Evolutionary conservation across 2,329 filamentous ascomycete species (phyloP).

Genomic region (Arachnomyces sp.): DNA sequence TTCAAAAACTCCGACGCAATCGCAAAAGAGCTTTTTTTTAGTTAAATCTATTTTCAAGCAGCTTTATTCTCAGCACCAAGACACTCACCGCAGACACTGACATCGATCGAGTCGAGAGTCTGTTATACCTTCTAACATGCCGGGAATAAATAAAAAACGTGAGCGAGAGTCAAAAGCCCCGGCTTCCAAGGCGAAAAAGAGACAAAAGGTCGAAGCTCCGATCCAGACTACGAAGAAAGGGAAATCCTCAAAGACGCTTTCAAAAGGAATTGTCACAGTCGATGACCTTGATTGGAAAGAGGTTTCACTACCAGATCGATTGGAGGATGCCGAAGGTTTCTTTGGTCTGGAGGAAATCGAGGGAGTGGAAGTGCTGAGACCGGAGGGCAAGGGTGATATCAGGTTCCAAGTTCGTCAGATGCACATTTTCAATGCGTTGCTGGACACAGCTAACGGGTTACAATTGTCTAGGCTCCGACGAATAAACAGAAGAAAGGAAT

Average conservation of each 20-base stretch:
- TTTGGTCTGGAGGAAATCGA: constrained; percentile 87
- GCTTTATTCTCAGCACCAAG: constrained; percentile 23
- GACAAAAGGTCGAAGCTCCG: constrained; percentile 21
- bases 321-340: constrained; percentile 89
- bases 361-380: constrained; percentile 69
- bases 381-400: constrained; percentile 45
- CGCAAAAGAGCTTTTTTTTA: too few species aligned
- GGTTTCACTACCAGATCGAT: constrained; percentile 62
- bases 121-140: too few species aligned
- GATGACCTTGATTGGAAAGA: constrained; percentile 56
- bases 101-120: too few species aligned
- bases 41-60: background rate
- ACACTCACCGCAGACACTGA: constrained; percentile 17
- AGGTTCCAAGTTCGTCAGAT: constrained; percentile 31
- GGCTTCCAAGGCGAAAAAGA: constrained; percentile 27
- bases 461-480: constrained; percentile 23
- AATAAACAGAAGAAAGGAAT: constrained; percentile 28
- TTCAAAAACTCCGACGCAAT: too few species aligned
- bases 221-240: constrained; percentile 12
- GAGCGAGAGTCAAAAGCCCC: constrained; percentile 24
- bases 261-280: constrained; percentile 28
- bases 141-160: constrained; percentile 30
- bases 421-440: constrained; percentile 3
- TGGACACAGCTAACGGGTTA: constrained; percentile 1
- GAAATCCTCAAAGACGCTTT: constrained; percentile 12